A percentile compares a stretch with the other conserved stretches of the same genome.
phyloP scores from a whole-genome alignment of 192 early-diverging fungal genomes.

The Chytriomyces confervae region DNA sequence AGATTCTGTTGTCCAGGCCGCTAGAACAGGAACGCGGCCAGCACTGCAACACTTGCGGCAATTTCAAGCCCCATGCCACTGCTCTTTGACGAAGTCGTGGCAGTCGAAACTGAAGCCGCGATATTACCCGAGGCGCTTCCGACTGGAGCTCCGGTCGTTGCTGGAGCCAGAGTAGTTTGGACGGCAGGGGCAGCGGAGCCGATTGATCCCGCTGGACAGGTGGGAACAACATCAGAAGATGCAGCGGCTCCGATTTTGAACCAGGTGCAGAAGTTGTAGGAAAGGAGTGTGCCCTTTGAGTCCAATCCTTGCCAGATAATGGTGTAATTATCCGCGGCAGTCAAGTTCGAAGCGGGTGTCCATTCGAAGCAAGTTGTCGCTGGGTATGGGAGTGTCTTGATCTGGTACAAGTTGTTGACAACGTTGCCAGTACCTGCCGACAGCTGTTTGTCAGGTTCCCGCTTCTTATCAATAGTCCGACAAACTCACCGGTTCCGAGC shows the following conservation, averaged over 20 bases:
- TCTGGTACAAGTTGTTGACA: not conserved
- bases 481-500: not conserved
- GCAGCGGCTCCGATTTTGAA: not conserved
- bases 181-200: not conserved
- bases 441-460: not conserved
- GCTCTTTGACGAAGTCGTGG: not conserved
- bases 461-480: not conserved
- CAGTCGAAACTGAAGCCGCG: not conserved
- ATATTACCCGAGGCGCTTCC: not conserved
- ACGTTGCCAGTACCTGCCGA: slow-evolving; percentile 1
- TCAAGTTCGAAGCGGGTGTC: slow-evolving; percentile 24
- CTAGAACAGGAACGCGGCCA: not conserved
- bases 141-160: not conserved
- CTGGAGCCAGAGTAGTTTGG: not conserved
- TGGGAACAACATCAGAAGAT: not conserved
- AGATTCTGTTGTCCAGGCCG: no score
- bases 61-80: not conserved
- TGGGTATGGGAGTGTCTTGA: slow-evolving; percentile 9
- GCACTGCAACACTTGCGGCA: not conserved
- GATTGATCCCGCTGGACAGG: not conserved
- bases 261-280: not conserved
- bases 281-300: not conserved
- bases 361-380: slow-evolving; percentile 27
- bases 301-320: slow-evolving; percentile 1
- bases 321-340: slow-evolving; percentile 6